Base-by-base conservation (phyloP, 2,329 filamentous ascomycete genomes). In the Fusarium buharicum region DNA sequence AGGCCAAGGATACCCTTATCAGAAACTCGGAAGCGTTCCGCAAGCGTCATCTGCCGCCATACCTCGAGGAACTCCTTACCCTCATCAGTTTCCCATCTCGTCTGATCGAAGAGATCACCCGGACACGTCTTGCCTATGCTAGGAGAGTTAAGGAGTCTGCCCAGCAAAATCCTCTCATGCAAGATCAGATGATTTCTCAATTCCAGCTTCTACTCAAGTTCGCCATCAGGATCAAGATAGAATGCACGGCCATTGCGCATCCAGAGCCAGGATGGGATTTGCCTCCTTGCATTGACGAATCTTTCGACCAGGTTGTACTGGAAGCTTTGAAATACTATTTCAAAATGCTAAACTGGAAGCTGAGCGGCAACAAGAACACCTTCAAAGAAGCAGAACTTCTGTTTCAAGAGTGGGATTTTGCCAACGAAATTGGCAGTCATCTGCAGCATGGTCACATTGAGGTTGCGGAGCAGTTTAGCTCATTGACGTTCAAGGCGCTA, bases 381-480 rank as follows among this genome's bases (percentile, higher is more conserved):
- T 99, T 99, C 84, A 98, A 98, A 74, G 95, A 99, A 76, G 95
- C 95, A 7, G 95, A 99, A 80, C 90, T 99, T 64, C 80, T 99
- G 43, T 96, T 97, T 73, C 93, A 97, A 71, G 95, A 99, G 77
- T 99, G 95, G 95, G 92, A 93, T 54, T 98, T 98, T 72, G 96
- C 91, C 49, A 98, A 98, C 71, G 89, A 93, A 69, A 92, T 99
- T 53, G 95, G 94, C 22, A 87, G 91, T 44, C 90, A 95, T 73
- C 84, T 99, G n/a, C 89, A 96, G 68, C 91, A 92, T 27, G 96
- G 95, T 61, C 93, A 98, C 74, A 90, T 98, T 36, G 94, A 98
- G 78, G 95, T 98, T 37, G 95, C 95, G 2, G 95, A 98, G 79
- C 95, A 99, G 74, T 99, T 99, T 75, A 96, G 90, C 74, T 92